These are phyloP conservation scores for Candida montana DNA, from an alignment of 805 yeast genomes.

Conservation along the genomic window DNA sequence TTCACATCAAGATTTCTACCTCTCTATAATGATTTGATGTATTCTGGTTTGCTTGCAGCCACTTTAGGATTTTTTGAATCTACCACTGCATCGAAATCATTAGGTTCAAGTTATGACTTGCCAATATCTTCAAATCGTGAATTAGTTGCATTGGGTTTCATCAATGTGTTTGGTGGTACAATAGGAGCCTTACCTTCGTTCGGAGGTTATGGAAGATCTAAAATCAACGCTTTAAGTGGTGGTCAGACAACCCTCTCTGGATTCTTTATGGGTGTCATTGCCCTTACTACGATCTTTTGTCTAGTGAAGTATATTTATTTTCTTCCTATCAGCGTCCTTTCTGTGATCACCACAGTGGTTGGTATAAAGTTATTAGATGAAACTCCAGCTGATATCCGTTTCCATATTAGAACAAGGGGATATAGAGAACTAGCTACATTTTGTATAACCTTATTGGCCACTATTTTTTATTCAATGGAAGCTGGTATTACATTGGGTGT, in stretches of 20 bases:
- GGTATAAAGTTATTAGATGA: conserved; percentile 78
- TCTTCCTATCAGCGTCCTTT: conserved; percentile 73
- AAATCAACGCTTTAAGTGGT: conserved; percentile 81
- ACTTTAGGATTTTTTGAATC: conserved; percentile 89
- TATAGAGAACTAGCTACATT: conserved; percentile 72
- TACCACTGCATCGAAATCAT: conserved; percentile 84
- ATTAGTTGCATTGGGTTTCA: conserved; percentile 79
- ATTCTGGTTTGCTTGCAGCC: conserved; percentile 74
- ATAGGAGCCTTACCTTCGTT: conserved; percentile 75
- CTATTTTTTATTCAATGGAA: conserved; percentile 75
- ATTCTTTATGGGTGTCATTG: conserved; percentile 69
- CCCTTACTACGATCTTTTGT: conserved; percentile 58
- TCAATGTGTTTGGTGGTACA: conserved; percentile 54
- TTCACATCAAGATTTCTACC: conserved; percentile 40
- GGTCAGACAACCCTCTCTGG: conserved; percentile 86
- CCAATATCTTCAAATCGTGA: conserved; percentile 86
- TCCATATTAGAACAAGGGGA: conserved; percentile 70
- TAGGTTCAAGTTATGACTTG: conserved; percentile 66
- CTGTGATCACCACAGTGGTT: conserved; percentile 74
- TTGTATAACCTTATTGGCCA: conserved; percentile 54
- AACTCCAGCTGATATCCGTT: conserved; percentile 70
- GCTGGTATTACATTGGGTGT: conserved; percentile 88
- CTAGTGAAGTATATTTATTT: conserved; percentile 60
- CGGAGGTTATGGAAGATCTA: conserved; percentile 95
- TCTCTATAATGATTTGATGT: conserved; percentile 49